Evolutionary conservation across 305 asterid genomes (phyloP).

Genomic region (Ilex paraguariensis): DNA sequence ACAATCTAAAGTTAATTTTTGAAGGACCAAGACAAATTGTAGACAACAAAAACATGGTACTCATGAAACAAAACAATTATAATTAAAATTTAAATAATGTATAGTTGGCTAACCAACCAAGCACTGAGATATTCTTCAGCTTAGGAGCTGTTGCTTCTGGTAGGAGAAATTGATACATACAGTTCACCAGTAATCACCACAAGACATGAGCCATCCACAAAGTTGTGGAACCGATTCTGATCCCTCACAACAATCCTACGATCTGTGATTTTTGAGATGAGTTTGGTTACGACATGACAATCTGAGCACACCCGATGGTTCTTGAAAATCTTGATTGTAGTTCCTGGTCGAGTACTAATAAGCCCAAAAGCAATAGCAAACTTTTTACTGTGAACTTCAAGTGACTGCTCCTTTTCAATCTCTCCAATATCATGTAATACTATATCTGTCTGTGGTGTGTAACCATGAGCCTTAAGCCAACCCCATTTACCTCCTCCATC

Average conservation of each 20-base stretch:
- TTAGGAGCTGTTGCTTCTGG: too few relatives aligned
- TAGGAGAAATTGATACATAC: too few relatives aligned
- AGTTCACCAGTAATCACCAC: conserved; percentile 33
- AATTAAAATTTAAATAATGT: too few relatives aligned
- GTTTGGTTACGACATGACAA: conserved; percentile 35
- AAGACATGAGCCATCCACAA: conserved; percentile 32
- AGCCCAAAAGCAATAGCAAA: conserved; percentile 37
- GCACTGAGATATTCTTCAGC: too few relatives aligned
- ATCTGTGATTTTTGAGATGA: conserved; percentile 30
- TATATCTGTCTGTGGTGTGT: conserved; percentile 19
- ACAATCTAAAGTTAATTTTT: too few relatives aligned
- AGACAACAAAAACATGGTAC: too few relatives aligned
- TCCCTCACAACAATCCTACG: conserved; percentile 33
- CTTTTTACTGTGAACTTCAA: conserved; percentile 34
- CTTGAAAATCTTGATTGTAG: conserved; percentile 32
- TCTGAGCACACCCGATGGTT: conserved; percentile 34
- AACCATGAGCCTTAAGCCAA: conserved; percentile 24
- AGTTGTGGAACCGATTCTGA: conserved; percentile 33
- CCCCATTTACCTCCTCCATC: conserved; percentile 28
- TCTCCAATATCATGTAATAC: conserved; percentile 28
- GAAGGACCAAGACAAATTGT: too few relatives aligned
- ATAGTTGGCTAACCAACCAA: too few relatives aligned
- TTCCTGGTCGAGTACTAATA: conserved; percentile 28
- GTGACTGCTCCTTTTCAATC: conserved; percentile 19
- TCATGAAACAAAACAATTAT: too few relatives aligned